These are phyloP conservation scores for Kwoniella mangroviensis DNA, from an alignment of 768 basidiomycete genomes.

Conservation along the genomic window DNA sequence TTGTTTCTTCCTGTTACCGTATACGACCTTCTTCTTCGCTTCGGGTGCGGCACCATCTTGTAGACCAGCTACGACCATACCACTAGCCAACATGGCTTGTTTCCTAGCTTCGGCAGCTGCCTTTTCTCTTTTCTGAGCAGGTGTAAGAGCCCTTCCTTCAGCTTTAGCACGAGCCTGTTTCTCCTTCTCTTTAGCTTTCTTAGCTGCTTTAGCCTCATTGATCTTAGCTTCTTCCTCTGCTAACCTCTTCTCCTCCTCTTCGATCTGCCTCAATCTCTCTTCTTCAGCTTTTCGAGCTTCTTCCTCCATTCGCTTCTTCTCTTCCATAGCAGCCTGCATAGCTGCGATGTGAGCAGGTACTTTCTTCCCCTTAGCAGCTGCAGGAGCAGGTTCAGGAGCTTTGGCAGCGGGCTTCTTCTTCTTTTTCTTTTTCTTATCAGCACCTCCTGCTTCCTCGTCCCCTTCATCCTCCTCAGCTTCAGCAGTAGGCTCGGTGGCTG, in stretches of 20 bases:
- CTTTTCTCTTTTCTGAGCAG: conserved; percentile 93
- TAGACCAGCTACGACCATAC: conserved; percentile 85
- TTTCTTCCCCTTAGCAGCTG: conserved; percentile 63
- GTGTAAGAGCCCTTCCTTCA: conserved; percentile 92
- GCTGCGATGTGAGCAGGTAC: conserved; percentile 70
- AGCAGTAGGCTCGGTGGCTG: conserved; percentile 48
- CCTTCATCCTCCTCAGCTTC: conserved; percentile 73
- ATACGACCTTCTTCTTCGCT: conserved; percentile 65
- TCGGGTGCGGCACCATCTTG: conserved; percentile 60
- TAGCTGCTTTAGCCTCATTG: conserved; percentile 65
- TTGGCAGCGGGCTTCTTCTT: conserved; percentile 68
- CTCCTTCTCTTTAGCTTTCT: conserved; percentile 67
- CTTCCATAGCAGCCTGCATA: conserved; percentile 87
- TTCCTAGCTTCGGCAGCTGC: conserved; percentile 85
- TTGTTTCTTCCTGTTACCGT: conserved; percentile 74
- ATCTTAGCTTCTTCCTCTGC: conserved; percentile 75
- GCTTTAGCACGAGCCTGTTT: conserved; percentile 74
- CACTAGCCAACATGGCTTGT: conserved; percentile 85
- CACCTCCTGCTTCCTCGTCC: conserved; percentile 64
- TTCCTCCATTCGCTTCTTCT: conserved; percentile 85
- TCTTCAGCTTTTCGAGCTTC: conserved; percentile 73
- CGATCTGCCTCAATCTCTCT: conserved; percentile 75
- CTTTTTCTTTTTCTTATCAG: conserved; percentile 75
- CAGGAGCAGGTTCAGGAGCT: conserved; percentile 59
- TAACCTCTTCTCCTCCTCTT: conserved; percentile 78